Percentiles rank a stretch among this genome's conserved stretches.
phyloP scores from a whole-genome alignment of 2,329 filamentous ascomycete species.

The Aspergillus niger region DNA sequence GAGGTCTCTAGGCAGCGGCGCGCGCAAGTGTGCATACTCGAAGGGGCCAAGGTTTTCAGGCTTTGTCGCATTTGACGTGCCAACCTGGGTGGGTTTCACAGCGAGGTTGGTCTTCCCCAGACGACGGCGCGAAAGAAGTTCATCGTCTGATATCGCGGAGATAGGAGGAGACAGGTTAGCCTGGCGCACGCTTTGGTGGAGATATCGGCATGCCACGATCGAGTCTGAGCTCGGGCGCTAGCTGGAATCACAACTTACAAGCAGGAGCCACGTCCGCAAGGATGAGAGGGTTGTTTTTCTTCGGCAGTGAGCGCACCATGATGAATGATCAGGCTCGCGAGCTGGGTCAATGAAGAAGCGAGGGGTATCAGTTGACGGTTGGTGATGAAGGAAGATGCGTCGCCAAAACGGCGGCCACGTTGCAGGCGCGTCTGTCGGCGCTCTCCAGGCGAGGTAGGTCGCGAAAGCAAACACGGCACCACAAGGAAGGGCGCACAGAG shows the following conservation, averaged over 20 bases:
- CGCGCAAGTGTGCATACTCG: slow-evolving; percentile 93
- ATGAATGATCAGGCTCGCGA: slow-evolving; percentile 16
- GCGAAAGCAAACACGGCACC: slow-evolving; percentile 19
- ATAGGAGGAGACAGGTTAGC: slow-evolving; percentile 19
- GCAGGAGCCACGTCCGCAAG: slow-evolving; percentile 44
- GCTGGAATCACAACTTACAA: slow-evolving; percentile 42
- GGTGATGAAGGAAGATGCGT: slow-evolving; percentile 29
- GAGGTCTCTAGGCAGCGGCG: slow-evolving; percentile 87
- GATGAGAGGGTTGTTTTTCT: slow-evolving; percentile 50
- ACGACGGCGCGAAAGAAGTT: slow-evolving; percentile 79
- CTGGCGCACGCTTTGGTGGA: slow-evolving; percentile 8
- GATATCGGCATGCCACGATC: neutral
- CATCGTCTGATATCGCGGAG: slow-evolving; percentile 56
- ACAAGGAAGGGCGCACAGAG: slow-evolving; percentile 14
- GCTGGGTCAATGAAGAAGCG: slow-evolving; percentile 13
- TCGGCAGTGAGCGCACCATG: slow-evolving; percentile 50
- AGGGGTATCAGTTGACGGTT: slow-evolving; percentile 16
- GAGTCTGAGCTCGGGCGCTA: slow-evolving; percentile 18
- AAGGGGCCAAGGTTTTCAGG: slow-evolving; percentile 76
- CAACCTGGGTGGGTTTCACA: slow-evolving; percentile 75
- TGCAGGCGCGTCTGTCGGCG: slow-evolving; percentile 43
- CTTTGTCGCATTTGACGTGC: slow-evolving; percentile 70
- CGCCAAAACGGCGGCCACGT: slow-evolving; percentile 45
- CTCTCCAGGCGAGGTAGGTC: slow-evolving; percentile 19
- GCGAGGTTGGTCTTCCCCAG: slow-evolving; percentile 90